These are phyloP conservation scores for Dothiorella sarmentorum DNA, from an alignment of 2,329 filamentous ascomycete species.

Conservation along the genomic window DNA sequence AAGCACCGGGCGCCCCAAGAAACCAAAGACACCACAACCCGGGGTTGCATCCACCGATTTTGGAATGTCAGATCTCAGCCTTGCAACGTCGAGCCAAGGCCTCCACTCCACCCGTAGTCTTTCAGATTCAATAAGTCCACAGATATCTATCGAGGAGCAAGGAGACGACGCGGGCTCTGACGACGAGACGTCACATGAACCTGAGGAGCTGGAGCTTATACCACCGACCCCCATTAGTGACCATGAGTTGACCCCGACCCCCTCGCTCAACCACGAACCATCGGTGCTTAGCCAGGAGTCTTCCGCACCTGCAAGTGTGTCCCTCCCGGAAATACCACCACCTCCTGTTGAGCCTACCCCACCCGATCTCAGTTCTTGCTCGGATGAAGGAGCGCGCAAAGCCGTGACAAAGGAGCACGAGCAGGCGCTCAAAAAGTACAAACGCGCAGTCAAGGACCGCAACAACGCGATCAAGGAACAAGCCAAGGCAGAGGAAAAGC, in stretches of 20 bases:
- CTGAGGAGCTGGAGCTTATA: background rate
- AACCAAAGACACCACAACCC: constrained; percentile 41
- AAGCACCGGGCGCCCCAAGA: constrained; percentile 68
- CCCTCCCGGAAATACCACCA: constrained; percentile 37
- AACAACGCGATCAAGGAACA: constrained; percentile 63
- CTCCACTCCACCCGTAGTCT: background rate
- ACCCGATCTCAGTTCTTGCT: constrained; percentile 53
- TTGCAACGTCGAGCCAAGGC: background rate
- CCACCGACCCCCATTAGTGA: background rate
- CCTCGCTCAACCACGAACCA: background rate
- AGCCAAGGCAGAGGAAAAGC: constrained; percentile 54
- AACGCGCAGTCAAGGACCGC: constrained; percentile 63
- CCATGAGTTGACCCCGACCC: constrained; percentile 2
- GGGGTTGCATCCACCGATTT: background rate
- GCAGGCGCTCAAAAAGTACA: constrained; percentile 60
- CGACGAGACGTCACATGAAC: background rate
- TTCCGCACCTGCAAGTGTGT: background rate
- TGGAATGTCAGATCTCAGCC: constrained; percentile 12
- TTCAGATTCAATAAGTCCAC: background rate
- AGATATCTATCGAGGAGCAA: background rate
- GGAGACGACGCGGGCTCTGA: background rate
- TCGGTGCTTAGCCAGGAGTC: background rate
- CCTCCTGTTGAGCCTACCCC: constrained; percentile 50
- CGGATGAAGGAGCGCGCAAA: constrained; percentile 64
- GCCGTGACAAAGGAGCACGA: constrained; percentile 67